phyloP scores from a whole-genome alignment of 2,329 filamentous ascomycete species.

The Aspergillus sp. region DNA sequence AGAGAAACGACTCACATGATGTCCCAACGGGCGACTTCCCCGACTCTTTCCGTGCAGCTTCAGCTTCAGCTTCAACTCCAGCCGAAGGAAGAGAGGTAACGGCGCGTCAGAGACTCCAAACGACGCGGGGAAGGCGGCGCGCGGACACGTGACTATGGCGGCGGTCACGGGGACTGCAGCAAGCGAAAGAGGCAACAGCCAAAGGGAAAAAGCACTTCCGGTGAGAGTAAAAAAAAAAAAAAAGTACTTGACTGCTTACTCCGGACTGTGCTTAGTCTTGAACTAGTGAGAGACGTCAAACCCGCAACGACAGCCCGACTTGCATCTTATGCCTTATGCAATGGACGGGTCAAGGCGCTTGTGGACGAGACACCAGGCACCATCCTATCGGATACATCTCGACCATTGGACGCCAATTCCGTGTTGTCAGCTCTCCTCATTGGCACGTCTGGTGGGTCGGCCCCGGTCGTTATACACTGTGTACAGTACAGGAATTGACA shows the following conservation, averaged over 20 bases:
- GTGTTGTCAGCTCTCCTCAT: constrained; percentile 1
- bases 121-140: constrained; percentile 19
- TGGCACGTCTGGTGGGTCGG: constrained; percentile 8
- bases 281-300: neutral
- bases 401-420: constrained; percentile 1
- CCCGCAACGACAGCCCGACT: neutral
- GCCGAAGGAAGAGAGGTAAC: neutral
- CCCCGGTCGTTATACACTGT: constrained; percentile 1
- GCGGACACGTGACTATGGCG: constrained; percentile 12
- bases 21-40: neutral
- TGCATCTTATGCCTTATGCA: neutral
- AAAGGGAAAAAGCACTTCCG: neutral
- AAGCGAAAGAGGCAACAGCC: neutral
- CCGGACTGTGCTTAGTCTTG: too few species aligned
- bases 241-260: too few species aligned
- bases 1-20: constrained; percentile 10
- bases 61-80: neutral
- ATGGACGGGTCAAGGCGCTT: neutral
- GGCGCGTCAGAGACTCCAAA: constrained; percentile 10
- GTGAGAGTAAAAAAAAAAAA: too few species aligned
- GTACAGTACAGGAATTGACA: constrained; percentile 16
- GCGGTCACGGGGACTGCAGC: neutral
- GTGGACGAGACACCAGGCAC: neutral
- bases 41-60: too few species aligned
- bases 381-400: neutral